Percentiles rank a stretch among this genome's conserved stretches.
These are phyloP conservation scores for Ceratobasidium sp. DNA, from an alignment of 1,284 basidiomycete species.

Conservation along the genomic window DNA sequence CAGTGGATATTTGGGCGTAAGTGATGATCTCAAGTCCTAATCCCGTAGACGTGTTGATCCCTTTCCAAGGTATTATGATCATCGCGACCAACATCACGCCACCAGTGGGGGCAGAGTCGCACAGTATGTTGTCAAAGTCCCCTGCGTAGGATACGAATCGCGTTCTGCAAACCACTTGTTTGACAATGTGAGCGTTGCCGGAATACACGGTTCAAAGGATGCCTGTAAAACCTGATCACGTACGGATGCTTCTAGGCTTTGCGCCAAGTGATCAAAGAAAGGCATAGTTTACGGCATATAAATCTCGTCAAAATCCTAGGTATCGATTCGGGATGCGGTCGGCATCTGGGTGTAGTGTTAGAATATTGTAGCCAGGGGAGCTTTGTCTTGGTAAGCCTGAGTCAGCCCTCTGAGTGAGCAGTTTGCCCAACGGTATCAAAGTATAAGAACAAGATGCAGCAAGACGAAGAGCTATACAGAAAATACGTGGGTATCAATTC, in stretches of 20 bases:
- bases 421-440: not conserved
- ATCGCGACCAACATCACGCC: not conserved
- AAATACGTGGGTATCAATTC: not conserved
- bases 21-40: too few species aligned
- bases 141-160: not conserved
- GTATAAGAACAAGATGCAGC: constrained; percentile 27
- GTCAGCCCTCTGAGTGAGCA: not conserved
- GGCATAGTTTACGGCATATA: constrained; percentile 5
- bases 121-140: constrained; percentile 3
- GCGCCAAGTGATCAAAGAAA: not conserved
- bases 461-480: constrained; percentile 15
- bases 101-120: too few species aligned
- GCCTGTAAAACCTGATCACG: not conserved
- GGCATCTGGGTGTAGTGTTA: not conserved
- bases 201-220: not conserved
- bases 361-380: constrained; percentile 21
- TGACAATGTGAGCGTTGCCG: not conserved
- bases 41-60: too few species aligned
- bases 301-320: constrained; percentile 22
- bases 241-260: not conserved
- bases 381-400: not conserved
- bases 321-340: constrained; percentile 3
- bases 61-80: too few species aligned
- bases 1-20: constrained; percentile 4
- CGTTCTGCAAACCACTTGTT: not conserved